A percentile compares a stretch with the other conserved stretches of the same genome.
Evolutionary conservation across 1,284 basidiomycete species (phyloP).

Genomic region (Sanguinoderma infundibulare): DNA sequence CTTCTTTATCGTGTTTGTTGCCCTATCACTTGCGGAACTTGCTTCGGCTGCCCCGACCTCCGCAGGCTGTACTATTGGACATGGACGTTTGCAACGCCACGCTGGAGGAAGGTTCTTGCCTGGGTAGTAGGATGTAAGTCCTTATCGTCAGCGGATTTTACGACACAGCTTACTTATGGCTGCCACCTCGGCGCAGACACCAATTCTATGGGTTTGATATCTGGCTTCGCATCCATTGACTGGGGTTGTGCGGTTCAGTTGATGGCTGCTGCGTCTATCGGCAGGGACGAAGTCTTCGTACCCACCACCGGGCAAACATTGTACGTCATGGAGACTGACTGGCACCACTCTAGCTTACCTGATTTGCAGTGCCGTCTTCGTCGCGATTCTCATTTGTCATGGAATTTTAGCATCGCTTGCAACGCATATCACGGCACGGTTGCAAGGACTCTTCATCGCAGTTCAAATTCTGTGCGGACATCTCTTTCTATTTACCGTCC

Average conservation of each 20-base stretch:
- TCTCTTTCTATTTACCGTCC: background rate
- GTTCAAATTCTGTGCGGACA: constrained; percentile 66
- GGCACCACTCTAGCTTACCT: too few relatives aligned
- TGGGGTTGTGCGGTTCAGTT: constrained; percentile 80
- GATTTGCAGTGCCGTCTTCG: constrained; percentile 57
- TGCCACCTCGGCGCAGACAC: background rate
- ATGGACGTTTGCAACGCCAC: constrained; percentile 64
- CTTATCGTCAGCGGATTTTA: background rate
- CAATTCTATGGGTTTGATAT: constrained; percentile 63
- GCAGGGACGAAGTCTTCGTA: constrained; percentile 52
- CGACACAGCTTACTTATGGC: background rate
- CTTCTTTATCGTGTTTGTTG: constrained; percentile 64
- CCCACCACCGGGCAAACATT: constrained; percentile 61
- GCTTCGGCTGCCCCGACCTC: constrained; percentile 75
- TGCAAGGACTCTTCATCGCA: constrained; percentile 73
- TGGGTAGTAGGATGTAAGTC: constrained; percentile 78
- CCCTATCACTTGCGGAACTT: constrained; percentile 71
- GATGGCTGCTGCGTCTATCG: constrained; percentile 64
- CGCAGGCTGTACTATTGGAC: constrained; percentile 85
- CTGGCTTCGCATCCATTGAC: constrained; percentile 70
- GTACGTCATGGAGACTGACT: constrained; percentile 43
- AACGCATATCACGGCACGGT: constrained; percentile 69
- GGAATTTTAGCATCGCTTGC: constrained; percentile 67
- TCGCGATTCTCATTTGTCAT: constrained; percentile 60
- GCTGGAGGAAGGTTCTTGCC: constrained; percentile 65